These are phyloP conservation scores for Hypseocharis bilobata DNA, from an alignment of 441 rosid genomes.

Conservation along the genomic window DNA sequence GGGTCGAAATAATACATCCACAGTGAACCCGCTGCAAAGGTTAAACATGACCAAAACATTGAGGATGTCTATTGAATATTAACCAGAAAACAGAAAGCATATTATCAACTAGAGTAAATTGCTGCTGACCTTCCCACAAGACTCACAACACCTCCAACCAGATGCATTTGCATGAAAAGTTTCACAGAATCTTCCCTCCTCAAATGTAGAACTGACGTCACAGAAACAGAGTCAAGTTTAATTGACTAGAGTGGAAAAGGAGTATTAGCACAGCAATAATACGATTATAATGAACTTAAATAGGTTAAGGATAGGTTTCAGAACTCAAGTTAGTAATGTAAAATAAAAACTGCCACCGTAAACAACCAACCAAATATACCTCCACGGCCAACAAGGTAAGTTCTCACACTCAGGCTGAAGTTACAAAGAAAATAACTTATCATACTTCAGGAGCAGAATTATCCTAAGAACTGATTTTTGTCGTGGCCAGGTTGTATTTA, in stretches of 20 bases:
- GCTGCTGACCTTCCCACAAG: slow-evolving; percentile 76
- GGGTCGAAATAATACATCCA: slow-evolving; percentile 77
- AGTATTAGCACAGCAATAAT: not conserved
- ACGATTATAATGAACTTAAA: not conserved
- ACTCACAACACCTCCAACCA: slow-evolving; percentile 89
- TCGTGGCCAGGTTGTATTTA: too few species aligned
- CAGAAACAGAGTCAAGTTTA: slow-evolving; percentile 12
- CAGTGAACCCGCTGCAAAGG: slow-evolving; percentile 73
- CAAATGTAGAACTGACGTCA: slow-evolving; percentile 54
- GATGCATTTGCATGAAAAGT: slow-evolving; percentile 55
- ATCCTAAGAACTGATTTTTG: too few species aligned
- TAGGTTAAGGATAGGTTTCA: not conserved
- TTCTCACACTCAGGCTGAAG: too few species aligned
- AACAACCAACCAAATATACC: not conserved
- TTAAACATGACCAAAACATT: slow-evolving; percentile 6
- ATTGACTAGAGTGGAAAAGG: not conserved
- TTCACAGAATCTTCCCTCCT: slow-evolving; percentile 78
- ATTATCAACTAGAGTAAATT: slow-evolving; percentile 13
- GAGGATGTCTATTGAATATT: slow-evolving; percentile 8
- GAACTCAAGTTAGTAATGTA: not conserved
- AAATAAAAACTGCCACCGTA: not conserved
- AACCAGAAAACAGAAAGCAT: slow-evolving; percentile 10
- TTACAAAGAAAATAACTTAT: too few species aligned
- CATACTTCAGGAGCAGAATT: too few species aligned
- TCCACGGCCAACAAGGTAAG: not conserved